These are phyloP conservation scores for Oryza glaberrima DNA, from an alignment of 176 grass and related monocot genomes.

Conservation along the genomic window DNA sequence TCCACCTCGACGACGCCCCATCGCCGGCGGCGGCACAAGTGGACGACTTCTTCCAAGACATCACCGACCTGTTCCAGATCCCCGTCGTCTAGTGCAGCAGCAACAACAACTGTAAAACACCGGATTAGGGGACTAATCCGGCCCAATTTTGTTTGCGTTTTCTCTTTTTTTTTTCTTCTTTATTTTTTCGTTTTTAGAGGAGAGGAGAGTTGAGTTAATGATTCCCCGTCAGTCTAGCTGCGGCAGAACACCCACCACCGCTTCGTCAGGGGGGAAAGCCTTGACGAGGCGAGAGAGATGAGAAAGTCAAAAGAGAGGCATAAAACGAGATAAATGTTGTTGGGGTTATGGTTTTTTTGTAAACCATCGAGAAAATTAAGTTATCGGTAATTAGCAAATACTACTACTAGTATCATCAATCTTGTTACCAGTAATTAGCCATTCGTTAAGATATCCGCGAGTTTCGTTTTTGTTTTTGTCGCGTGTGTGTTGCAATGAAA, in stretches of 20 bases:
- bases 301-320: background rate
- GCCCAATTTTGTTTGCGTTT: slow-evolving; percentile 64
- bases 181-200: slow-evolving; percentile 1
- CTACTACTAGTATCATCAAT: background rate
- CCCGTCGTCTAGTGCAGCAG: slow-evolving; percentile 42
- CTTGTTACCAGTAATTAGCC: background rate
- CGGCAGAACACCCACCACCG: slow-evolving; percentile 18
- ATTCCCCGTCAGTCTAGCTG: slow-evolving; percentile 6
- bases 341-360: slow-evolving; percentile 24
- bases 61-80: slow-evolving; percentile 84
- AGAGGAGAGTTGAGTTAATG: background rate
- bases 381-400: slow-evolving; percentile 20
- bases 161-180: background rate
- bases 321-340: background rate
- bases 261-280: slow-evolving; percentile 21
- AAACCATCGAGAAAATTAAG: slow-evolving; percentile 15
- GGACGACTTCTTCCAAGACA: slow-evolving; percentile 87
- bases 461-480: background rate
- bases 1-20: background rate
- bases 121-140: slow-evolving; percentile 28
- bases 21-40: slow-evolving; percentile 37
- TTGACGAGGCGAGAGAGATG: slow-evolving; percentile 28
- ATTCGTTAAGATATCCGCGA: background rate
- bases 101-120: slow-evolving; percentile 40
- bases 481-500: background rate